phyloP scores from a whole-genome alignment of 2,329 filamentous ascomycete species.

The Teratosphaeriaceae sp. region DNA sequence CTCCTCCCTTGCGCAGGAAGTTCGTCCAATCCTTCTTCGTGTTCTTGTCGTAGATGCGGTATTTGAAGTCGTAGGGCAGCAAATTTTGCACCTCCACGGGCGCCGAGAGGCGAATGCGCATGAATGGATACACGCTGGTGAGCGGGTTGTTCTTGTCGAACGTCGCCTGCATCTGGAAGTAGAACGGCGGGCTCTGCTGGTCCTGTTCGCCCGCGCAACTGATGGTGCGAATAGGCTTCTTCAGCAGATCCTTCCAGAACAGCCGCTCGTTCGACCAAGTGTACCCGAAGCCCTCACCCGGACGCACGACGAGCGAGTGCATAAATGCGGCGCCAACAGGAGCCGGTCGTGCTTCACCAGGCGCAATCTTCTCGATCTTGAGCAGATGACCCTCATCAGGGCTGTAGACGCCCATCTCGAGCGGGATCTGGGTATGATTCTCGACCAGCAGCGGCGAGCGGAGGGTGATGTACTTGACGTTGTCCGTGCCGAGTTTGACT shows the following conservation, averaged over 20 bases:
- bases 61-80: slow-evolving; percentile 97
- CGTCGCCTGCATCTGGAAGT: slow-evolving; percentile 87
- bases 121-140: slow-evolving; percentile 81
- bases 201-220: slow-evolving; percentile 82
- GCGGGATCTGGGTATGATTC: slow-evolving; percentile 92
- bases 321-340: slow-evolving; percentile 88
- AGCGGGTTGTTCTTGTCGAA: slow-evolving; percentile 80
- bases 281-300: slow-evolving; percentile 94
- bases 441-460: slow-evolving; percentile 87
- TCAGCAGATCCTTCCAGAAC: slow-evolving; percentile 88
- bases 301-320: slow-evolving; percentile 80
- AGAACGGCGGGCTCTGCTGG: slow-evolving; percentile 74
- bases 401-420: slow-evolving; percentile 89
- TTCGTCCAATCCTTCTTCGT: slow-evolving; percentile 99
- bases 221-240: slow-evolving; percentile 75
- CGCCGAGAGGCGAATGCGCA: slow-evolving; percentile 85
- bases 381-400: slow-evolving; percentile 79
- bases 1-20: slow-evolving; percentile 90
- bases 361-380: slow-evolving; percentile 96
- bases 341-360: slow-evolving; percentile 80
- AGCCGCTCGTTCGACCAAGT: slow-evolving; percentile 85
- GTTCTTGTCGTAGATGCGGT: slow-evolving; percentile 97
- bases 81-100: slow-evolving; percentile 93
- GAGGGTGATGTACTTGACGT: slow-evolving; percentile 96
- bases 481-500: slow-evolving; percentile 82